Conservation (phyloP, 2,329 filamentous ascomycete genomes). For the Aspergillus transmontanensis region DNA sequence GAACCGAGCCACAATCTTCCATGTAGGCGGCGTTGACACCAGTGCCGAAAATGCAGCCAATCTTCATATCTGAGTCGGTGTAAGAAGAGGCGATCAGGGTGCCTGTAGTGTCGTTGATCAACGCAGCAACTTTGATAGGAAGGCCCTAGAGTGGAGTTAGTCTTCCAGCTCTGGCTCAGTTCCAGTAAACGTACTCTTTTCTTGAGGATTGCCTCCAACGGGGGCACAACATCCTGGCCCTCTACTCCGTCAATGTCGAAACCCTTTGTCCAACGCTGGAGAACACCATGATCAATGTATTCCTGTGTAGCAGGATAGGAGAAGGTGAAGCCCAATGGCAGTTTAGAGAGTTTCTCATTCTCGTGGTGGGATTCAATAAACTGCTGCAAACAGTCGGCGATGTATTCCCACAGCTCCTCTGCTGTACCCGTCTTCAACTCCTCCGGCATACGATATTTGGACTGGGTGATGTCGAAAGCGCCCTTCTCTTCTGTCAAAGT, state of each 20-base stretch:
- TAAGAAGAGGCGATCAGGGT: slow-evolving; percentile 96
- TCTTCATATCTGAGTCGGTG: slow-evolving; percentile 89
- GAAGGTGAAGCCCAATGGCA: slow-evolving; percentile 92
- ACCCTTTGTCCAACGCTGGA: slow-evolving; percentile 97
- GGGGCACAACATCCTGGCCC: slow-evolving; percentile 84
- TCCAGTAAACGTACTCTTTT: slow-evolving; percentile 58
- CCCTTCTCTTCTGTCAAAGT: slow-evolving; percentile 83
- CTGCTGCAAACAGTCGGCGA: slow-evolving; percentile 87
- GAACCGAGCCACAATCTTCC: slow-evolving; percentile 87
- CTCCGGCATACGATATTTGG: slow-evolving; percentile 92
- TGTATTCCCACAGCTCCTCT: slow-evolving; percentile 92
- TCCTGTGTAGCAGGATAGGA: slow-evolving; percentile 93
- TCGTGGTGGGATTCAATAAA: slow-evolving; percentile 87
- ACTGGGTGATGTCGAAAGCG: slow-evolving; percentile 92
- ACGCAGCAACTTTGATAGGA: slow-evolving; percentile 86
- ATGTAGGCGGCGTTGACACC: slow-evolving; percentile 99
- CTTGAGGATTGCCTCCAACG: slow-evolving; percentile 77
- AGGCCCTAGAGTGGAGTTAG: slow-evolving; percentile 61
- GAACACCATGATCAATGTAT: slow-evolving; percentile 87
- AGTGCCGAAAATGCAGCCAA: slow-evolving; percentile 97
- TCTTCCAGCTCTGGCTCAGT: background rate
- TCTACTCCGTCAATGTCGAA: slow-evolving; percentile 94
- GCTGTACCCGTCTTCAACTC: slow-evolving; percentile 83
- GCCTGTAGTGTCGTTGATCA: slow-evolving; percentile 98
- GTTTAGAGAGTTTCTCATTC: slow-evolving; percentile 58